Conservation (phyloP, 495 filamentous ascomycete genomes). For the Podospora pseudoanserina region DNA sequence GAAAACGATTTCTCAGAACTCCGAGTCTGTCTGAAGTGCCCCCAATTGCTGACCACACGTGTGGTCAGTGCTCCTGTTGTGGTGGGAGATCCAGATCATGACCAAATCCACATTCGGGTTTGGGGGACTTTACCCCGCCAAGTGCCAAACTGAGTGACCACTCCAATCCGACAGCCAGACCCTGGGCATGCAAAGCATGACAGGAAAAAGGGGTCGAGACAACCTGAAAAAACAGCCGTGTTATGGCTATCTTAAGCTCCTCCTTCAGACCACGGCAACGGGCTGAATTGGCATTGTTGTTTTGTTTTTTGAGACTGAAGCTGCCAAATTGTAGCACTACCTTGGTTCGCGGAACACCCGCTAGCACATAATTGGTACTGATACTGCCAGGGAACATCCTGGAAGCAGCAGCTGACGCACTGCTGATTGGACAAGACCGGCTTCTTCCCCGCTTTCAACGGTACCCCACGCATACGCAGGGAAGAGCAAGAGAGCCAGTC, state of each 20-base stretch:
- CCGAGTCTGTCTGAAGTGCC: not conserved
- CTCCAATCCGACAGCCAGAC: not conserved
- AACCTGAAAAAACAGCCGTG: not conserved
- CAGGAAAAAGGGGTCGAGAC: not conserved
- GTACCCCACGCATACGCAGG: slow-evolving; percentile 16
- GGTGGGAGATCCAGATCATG: not conserved
- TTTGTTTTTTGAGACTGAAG: not conserved
- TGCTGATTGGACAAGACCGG: slow-evolving; percentile 9
- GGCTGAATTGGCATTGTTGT: not conserved
- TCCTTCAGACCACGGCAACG: not conserved
- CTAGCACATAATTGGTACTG: slow-evolving; percentile 6
- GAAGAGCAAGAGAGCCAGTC: not conserved
- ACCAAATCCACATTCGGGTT: not conserved
- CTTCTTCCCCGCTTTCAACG: slow-evolving; percentile 18
- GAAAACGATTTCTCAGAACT: not conserved
- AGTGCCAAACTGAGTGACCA: not conserved
- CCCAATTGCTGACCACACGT: not conserved
- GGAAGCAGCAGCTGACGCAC: not conserved
- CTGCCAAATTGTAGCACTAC: slow-evolving; percentile 9
- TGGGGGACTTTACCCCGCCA: not conserved
- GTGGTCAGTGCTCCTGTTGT: not conserved
- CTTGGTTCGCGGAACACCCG: slow-evolving; percentile 16
- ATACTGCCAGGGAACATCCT: slow-evolving; percentile 11
- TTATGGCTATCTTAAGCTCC: not conserved
- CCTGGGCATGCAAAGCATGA: not conserved